Base-by-base conservation (phyloP, 192 early-diverging fungal genomes). In the Backusella parvicylindrica region DNA sequence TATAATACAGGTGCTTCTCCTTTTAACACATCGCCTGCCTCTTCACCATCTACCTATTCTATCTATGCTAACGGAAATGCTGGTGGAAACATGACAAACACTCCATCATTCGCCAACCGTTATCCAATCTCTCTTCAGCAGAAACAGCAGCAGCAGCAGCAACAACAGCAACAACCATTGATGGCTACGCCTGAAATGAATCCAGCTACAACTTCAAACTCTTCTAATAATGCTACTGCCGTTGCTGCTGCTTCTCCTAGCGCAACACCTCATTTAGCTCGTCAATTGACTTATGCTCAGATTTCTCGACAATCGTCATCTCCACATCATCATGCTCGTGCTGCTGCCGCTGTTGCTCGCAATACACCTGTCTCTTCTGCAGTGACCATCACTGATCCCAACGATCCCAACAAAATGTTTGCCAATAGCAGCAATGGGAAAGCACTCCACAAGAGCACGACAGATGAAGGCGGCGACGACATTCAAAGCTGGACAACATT, bases 321-420 rank as follows among this genome's bases (percentile, higher is more conserved):
- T 1, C 92, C 95, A 28, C 96, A 97, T 81, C 92, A 95, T 81
- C 94, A 97, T 76, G 96, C 97, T 23, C 88, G 97, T 33, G 85
- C 95, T 30, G 95, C 95, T 0, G 93, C 95, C 50, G 92, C 92
- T 11, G 91, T 91, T 49, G 91, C 93, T 40, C 85, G 94, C 32
- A 88, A 87, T 68, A 85, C 83, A 64, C 77, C 81, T 21, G 73
- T 77, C 71, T 79, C 81, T 50, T 84, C 89, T 43, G 81, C 84
- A 12, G 77, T 88, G 9, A 79, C 88, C 23, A 87, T 90, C 33
- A 86, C 86, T 4, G 84, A 87, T 68, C 83, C 87, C 69, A 87
- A 88, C 78, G 84, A 87, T 75, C 84, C 85, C 1, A 78, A 75
- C 28, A 91, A 88, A 75, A 26, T 68, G 4, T 64, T 84, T 64